Conservation (phyloP, 2,329 filamentous ascomycete species). For the Capronia americana region DNA sequence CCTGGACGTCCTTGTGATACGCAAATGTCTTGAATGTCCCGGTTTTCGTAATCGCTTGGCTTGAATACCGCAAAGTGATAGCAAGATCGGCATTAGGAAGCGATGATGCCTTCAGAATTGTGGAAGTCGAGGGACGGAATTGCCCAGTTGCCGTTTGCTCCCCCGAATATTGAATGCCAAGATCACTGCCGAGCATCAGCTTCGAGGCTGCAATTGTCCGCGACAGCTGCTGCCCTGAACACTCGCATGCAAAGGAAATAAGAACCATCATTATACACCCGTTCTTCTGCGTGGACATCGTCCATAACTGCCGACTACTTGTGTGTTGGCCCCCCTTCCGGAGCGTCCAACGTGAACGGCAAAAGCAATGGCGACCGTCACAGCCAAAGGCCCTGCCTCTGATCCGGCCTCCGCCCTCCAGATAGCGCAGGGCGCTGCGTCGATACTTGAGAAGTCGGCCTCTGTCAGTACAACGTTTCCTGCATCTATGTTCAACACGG, state of each 20-base stretch:
- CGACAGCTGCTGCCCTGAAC: neutral
- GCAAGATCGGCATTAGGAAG: neutral
- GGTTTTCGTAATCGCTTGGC: neutral
- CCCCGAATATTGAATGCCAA: neutral
- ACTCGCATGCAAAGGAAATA: neutral
- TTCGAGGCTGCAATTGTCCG: neutral
- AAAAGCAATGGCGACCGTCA: slow-evolving; percentile 27
- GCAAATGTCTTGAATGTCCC: neutral
- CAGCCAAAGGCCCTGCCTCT: slow-evolving; percentile 35
- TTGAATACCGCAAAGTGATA: neutral
- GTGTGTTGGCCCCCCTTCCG: neutral
- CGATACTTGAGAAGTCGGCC: slow-evolving; percentile 57
- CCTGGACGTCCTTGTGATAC: no score
- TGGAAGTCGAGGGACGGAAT: neutral
- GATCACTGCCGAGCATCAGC: neutral
- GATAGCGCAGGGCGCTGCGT: slow-evolving; percentile 51
- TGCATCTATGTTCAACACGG: slow-evolving; percentile 57
- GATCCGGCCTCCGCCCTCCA: slow-evolving; percentile 56
- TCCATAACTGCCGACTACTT: no score
- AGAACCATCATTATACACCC: neutral
- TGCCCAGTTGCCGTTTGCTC: neutral
- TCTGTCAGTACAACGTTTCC: slow-evolving; percentile 57
- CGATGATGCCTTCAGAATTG: neutral
- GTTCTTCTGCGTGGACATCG: no score
- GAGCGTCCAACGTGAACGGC: neutral